phyloP scores from a whole-genome alignment of 345 rosid species.

The Rhizophora apiculata region DNA sequence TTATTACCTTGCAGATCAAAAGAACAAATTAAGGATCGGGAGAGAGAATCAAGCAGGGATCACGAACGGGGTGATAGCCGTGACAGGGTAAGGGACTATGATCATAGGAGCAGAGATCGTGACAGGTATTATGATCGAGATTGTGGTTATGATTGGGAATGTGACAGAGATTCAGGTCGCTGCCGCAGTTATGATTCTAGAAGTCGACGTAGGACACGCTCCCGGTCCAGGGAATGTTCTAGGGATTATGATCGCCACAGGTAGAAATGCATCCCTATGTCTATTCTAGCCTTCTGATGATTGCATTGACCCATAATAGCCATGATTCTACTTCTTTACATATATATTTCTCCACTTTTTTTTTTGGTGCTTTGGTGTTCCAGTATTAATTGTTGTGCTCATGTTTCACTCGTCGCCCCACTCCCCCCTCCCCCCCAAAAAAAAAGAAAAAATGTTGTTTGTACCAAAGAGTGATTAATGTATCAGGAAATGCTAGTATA shows the following conservation, averaged over 20 bases:
- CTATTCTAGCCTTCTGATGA: too few relatives aligned
- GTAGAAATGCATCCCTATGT: constrained; percentile 26
- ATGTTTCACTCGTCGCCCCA: too few relatives aligned
- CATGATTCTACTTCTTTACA: neutral
- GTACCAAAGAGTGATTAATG: too few relatives aligned
- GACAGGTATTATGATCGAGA: constrained; percentile 77
- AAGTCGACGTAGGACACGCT: constrained; percentile 71
- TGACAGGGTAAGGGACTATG: constrained; percentile 76
- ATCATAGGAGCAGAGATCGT: constrained; percentile 79
- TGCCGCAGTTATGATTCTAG: constrained; percentile 78
- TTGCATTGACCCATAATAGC: neutral
- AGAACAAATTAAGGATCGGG: constrained; percentile 54
- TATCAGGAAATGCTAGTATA: too few relatives aligned
- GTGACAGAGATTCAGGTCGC: constrained; percentile 60
- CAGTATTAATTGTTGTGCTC: too few relatives aligned
- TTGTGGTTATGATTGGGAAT: constrained; percentile 57
- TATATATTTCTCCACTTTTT: too few relatives aligned
- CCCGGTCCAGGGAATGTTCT: constrained; percentile 70
- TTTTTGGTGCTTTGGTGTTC: too few relatives aligned
- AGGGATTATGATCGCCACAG: constrained; percentile 87
- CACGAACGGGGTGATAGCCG: constrained; percentile 59
- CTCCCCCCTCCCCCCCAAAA: too few relatives aligned
- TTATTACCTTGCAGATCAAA: constrained; percentile 50
- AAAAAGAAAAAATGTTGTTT: too few relatives aligned
- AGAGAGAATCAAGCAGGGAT: constrained; percentile 68